A percentile compares a stretch with the other conserved stretches of the same genome.
These are phyloP conservation scores for Trichoderma koningii DNA, from an alignment of 2,329 filamentous ascomycete species.

Conservation along the genomic window DNA sequence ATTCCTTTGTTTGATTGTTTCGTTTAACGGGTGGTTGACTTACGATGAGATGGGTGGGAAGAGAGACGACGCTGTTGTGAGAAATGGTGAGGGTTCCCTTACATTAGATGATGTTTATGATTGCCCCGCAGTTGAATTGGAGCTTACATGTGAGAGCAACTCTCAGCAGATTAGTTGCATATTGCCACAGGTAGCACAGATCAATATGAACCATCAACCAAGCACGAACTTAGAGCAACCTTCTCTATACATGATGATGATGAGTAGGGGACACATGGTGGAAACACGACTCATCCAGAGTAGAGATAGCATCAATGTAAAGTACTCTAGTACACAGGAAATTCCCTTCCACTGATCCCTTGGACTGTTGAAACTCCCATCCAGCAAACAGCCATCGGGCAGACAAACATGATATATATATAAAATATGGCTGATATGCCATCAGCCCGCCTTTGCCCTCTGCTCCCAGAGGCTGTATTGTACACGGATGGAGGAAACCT, in stretches of 20 bases:
- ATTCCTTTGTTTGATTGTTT: constrained; percentile 32
- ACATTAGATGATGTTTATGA: background rate
- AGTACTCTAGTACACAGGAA: constrained; percentile 13
- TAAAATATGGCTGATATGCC: no score
- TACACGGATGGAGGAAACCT: constrained; percentile 23
- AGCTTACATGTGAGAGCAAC: background rate
- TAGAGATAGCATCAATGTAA: constrained; percentile 4
- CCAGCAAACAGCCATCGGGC: background rate
- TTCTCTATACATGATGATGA: no score
- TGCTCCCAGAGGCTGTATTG: constrained; percentile 8
- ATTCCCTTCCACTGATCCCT: background rate
- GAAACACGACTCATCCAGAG: no score
- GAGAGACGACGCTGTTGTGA: background rate
- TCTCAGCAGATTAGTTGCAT: no score
- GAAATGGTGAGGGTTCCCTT: background rate
- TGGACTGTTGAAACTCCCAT: background rate
- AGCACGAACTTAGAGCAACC: no score
- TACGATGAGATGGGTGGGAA: no score
- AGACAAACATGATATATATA: background rate
- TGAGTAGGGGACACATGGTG: no score
- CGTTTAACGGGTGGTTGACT: background rate
- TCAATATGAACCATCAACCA: no score
- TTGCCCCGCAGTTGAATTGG: background rate
- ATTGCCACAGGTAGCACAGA: no score
- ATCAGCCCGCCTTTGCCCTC: background rate